Conservation (phyloP, 768 basidiomycete genomes). For the Lenzites betulinus region DNA sequence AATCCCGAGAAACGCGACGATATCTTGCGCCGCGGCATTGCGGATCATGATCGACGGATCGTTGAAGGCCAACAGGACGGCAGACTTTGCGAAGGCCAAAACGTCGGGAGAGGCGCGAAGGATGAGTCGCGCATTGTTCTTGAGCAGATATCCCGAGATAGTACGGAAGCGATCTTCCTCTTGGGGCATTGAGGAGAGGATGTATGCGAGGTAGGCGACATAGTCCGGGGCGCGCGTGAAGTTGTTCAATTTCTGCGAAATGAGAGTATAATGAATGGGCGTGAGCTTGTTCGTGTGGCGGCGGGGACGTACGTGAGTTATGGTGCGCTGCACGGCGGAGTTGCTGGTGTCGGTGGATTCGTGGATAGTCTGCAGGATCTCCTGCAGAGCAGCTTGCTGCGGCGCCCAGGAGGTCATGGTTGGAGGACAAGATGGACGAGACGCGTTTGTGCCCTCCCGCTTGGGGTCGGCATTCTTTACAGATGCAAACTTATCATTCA, state of each 20-base stretch:
- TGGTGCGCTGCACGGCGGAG: constrained; percentile 67
- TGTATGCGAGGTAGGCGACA: constrained; percentile 93
- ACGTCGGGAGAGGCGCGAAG: constrained; percentile 67
- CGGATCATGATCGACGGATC: constrained; percentile 86
- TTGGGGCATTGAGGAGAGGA: constrained; percentile 75
- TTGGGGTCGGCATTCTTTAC: constrained; percentile 7
- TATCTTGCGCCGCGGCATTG: constrained; percentile 91
- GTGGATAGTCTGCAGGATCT: constrained; percentile 90
- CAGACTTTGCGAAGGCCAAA: constrained; percentile 69
- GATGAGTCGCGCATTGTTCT: constrained; percentile 89
- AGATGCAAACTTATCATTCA: constrained; percentile 13
- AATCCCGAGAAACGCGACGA: constrained; percentile 85
- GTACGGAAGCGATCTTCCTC: constrained; percentile 94
- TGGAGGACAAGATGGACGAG: constrained; percentile 20
- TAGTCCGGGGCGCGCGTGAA: constrained; percentile 92
- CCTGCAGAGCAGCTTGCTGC: constrained; percentile 81
- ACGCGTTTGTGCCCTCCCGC: constrained; percentile 22
- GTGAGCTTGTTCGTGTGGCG: constrained; percentile 16
- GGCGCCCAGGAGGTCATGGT: constrained; percentile 75
- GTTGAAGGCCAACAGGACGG: constrained; percentile 79
- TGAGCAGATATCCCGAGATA: constrained; percentile 95
- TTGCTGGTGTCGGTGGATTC: constrained; percentile 83
- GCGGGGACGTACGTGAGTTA: constrained; percentile 68
- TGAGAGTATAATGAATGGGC: constrained; percentile 21
- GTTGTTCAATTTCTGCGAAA: constrained; percentile 74